Base-by-base conservation (phyloP, 345 rosid species). In the Crucihimalaya himalaica region DNA sequence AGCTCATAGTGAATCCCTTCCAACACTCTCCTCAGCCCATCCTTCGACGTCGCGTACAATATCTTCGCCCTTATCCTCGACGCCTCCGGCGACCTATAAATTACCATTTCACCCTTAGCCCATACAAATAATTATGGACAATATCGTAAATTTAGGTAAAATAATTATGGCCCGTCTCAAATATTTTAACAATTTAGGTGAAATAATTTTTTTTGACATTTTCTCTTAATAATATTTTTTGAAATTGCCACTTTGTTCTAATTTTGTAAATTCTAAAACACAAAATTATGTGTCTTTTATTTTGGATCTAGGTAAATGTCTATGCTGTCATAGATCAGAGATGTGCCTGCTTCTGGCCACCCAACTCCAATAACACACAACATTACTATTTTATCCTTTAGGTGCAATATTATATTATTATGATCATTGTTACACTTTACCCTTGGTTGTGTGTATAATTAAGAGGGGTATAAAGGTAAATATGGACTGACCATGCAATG, bases 1-100 rank as follows among this genome's bases (percentile, higher is more conserved):
- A 94, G 82, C 72, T 94, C 97, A 75, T 94, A 94, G 72, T 87
- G 92, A 76, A 94, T 83, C 8, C 98, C 98, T 23, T 94, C 98
- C 13, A 94, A 82, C 32, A 84, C 96, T 76, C 96, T 87, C 76
- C 97, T 87, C 64, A 94, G 70, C 19, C 94, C 98, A 62, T 63
- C 89, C 47, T 94, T 94, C 0, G 98, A 94, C 50, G 98, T 93
- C 28, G 97, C 98, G 16, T 93, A 93, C 46, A 93, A 47, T 25
- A 93, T 91, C 70, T 93, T 94, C 5, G 92, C 97, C 73, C 97
- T 89, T 16, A 91, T 91, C 68, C 87, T 86, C 43, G 98, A 91
- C 4, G 90, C 91, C 11, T 85, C 73, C 39, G 98, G 98, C 7
- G 98, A 77, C 98, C 98, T 62, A 0, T 1, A 23, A 14, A 14